phyloP scores from a whole-genome alignment of 805 yeast genomes.

The Wickerhamiella spandovensis region DNA sequence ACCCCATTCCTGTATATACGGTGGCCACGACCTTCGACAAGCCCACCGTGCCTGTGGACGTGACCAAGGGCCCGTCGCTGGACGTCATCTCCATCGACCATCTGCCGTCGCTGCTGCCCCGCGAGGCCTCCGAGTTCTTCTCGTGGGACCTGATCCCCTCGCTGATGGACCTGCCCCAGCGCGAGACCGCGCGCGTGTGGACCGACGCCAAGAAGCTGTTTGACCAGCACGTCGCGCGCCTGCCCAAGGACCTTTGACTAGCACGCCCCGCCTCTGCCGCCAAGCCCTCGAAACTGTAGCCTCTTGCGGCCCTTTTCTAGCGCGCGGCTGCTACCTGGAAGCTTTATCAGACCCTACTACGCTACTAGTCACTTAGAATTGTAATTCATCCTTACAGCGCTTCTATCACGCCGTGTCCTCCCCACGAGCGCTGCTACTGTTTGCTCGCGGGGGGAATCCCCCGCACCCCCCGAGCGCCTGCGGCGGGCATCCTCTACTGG shows the following conservation, averaged over 20 bases:
- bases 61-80: slow-evolving; percentile 68
- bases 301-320: too few species aligned
- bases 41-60: slow-evolving; percentile 79
- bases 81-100: slow-evolving; percentile 94
- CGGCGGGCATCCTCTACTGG: too few species aligned
- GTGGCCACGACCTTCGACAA: slow-evolving; percentile 81
- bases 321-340: too few species aligned
- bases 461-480: too few species aligned
- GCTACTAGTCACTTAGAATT: background rate
- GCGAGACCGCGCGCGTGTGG: slow-evolving; percentile 85
- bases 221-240: slow-evolving; percentile 71
- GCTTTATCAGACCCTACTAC: background rate
- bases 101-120: slow-evolving; percentile 86
- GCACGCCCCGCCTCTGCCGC: too few species aligned
- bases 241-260: too few species aligned
- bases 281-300: too few species aligned
- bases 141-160: slow-evolving; percentile 82
- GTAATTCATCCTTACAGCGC: too few species aligned
- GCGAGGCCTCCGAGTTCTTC: slow-evolving; percentile 92
- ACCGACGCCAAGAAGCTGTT: slow-evolving; percentile 70
- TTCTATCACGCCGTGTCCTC: too few species aligned
- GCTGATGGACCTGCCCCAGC: slow-evolving; percentile 67
- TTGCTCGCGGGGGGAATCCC: too few species aligned
- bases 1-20: slow-evolving; percentile 89
- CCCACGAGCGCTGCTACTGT: too few species aligned